Base-by-base conservation (phyloP, 805 yeast species). In the Candida xiaguanensis region DNA sequence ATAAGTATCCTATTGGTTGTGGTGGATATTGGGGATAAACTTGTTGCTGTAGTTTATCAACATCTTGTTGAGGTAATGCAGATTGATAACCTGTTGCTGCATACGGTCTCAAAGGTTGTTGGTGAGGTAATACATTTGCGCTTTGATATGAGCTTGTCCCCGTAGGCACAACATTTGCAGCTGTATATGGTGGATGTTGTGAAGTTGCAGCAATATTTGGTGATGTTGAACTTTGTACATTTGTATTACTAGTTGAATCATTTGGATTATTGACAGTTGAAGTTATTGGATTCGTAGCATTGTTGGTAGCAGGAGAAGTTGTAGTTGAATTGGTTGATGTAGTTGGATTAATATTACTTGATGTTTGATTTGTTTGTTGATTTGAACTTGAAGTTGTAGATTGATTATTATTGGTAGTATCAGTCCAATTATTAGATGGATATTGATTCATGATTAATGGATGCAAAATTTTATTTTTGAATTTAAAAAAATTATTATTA, bases 41-140 rank as follows among this genome's bases (percentile, higher is more conserved):
- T 27, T 35, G 38, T 35, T 27, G 35, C 30, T 39, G 38, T 18
- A 27, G 38, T 28, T 37, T 37, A 16, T 37, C 40, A n/a, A 28
- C 30, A 15, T 31, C 38, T 13, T 27, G 27, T 17, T 35, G 38
- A 27, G 20, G 40, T 3, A 25, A 25, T 11, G 31, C 26, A 13
- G 31, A 5, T 8, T 11, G 17, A 11, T 18, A 8, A 22, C 18
- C 13, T 12, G 26, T 20, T 32, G 36, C 19, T 14, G 34, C 11
- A 16, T 36, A 28, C 27, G 39, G 34, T 22, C 31, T 14, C 19
- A 28, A 28, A 14, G 17, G 31, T 15, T 28, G 31, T 11, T 28
- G 31, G n/a, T 28, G 31, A 15, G 17, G 31, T 28, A 16, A 8
- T 4, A 28, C 31, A n/a, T n/a, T n/a, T 11, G 31, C 12, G 9